phyloP scores from a whole-genome alignment of 768 basidiomycete species.

The Lentinula aciculospora region DNA sequence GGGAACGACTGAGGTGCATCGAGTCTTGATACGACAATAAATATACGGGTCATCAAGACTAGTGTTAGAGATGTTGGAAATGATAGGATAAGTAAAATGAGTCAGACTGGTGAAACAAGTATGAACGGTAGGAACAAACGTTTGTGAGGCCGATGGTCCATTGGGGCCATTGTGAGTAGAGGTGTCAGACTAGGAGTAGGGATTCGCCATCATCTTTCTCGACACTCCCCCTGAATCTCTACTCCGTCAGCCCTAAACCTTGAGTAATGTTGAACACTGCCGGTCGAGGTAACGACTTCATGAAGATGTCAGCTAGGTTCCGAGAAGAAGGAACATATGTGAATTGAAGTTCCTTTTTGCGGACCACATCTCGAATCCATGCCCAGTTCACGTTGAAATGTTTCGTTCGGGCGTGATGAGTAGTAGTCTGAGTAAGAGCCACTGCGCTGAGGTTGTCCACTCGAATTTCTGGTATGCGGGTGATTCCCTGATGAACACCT shows the following conservation, averaged over 20 bases:
- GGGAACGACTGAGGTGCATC: slow-evolving; percentile 1
- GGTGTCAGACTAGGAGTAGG: not conserved
- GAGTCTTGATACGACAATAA: too few relatives aligned
- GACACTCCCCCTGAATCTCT: slow-evolving; percentile 7
- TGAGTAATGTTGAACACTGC: not conserved
- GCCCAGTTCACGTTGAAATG: slow-evolving; percentile 21
- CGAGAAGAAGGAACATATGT: slow-evolving; percentile 4
- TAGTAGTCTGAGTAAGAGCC: slow-evolving; percentile 19
- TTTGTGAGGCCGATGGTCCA: too few relatives aligned
- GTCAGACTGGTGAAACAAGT: too few relatives aligned
- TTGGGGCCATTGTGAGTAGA: too few relatives aligned
- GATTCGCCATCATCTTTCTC: not conserved
- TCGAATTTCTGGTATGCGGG: slow-evolving; percentile 10
- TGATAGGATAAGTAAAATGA: too few relatives aligned
- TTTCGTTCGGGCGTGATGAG: slow-evolving; percentile 22
- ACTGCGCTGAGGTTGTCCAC: slow-evolving; percentile 24
- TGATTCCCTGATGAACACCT: slow-evolving; percentile 14
- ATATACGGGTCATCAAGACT: too few relatives aligned
- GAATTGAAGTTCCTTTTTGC: not conserved
- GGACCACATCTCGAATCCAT: slow-evolving; percentile 10
- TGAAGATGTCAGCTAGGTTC: slow-evolving; percentile 10
- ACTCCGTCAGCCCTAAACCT: not conserved
- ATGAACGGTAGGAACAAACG: too few relatives aligned
- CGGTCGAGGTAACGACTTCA: slow-evolving; percentile 10
- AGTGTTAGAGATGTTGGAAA: too few relatives aligned